Base-by-base conservation (phyloP, 768 basidiomycete genomes). In the Suillus sp. region DNA sequence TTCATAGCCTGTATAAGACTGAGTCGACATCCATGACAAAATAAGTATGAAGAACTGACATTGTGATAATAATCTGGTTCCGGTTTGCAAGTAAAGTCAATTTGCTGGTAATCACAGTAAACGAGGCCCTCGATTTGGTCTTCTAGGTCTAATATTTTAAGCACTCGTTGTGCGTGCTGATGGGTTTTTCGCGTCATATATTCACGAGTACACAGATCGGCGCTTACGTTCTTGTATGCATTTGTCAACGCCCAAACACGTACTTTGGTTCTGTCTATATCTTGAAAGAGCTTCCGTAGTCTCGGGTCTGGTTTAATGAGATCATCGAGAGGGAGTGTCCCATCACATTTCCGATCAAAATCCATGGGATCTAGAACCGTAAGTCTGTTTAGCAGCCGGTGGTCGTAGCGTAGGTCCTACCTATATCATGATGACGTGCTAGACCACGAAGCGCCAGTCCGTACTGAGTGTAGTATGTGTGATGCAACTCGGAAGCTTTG, bases 191-290 rank as follows among this genome's bases (percentile, higher is more conserved):
- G 55, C 8, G 25, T 67, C 47, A 66, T 69, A 55, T 61, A 48
- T 62, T 37, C 35, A 30, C 38, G 9, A 30, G n/a, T 38, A 43
- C 10, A 22, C 6, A 42, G 47, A 75, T 81, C 51, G n/a, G 14
- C 32, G 61, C 75, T 25, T 74, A 93, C 93, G 27, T 84, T 79
- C 61, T 81, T 80, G 72, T 93, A 94, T 13, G 93, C 93, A 70
- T 95, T 95, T 4, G 93, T 95, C 48, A 95, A 75, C 3, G 84
- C 92, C 93, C 93, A 95, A 5, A 95, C 86, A n/a, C 86, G 83
- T 10, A 81, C 85, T 72, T 91, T 93, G 34, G 79, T 81, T 54
- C 87, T 84, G 70, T 95, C 91, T 35, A 95, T 86, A 70, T 95
- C 91, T 72, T 89, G 77, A 58, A 95, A 81, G 7, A 95, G 81